Percentiles rank a stretch among this genome's conserved stretches.
Conservation (phyloP, 1,139 yeast species). For the Pichia sp. region DNA sequence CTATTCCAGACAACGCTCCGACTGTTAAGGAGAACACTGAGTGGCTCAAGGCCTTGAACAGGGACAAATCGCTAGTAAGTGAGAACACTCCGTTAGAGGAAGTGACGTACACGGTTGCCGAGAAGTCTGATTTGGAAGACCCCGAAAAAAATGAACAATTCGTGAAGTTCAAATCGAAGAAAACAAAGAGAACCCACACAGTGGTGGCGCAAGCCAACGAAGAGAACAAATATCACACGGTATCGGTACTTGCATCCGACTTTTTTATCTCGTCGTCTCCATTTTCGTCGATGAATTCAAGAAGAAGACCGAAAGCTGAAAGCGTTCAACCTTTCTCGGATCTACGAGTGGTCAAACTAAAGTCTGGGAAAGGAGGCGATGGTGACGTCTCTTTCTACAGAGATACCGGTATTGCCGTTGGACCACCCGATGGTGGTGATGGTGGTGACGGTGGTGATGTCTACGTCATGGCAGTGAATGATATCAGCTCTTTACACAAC, state of each 20-base stretch:
- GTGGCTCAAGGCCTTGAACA: constrained; percentile 36
- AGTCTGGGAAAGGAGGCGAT: constrained; percentile 83
- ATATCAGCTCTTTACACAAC: constrained; percentile 65
- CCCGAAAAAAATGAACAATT: constrained; percentile 20
- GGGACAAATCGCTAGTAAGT: neutral
- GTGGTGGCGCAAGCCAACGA: constrained; percentile 17
- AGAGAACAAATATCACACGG: constrained; percentile 27
- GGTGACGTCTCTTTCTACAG: constrained; percentile 83
- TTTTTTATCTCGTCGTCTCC: constrained; percentile 39
- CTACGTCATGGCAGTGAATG: constrained; percentile 74
- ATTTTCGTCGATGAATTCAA: constrained; percentile 33
- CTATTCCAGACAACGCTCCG: constrained; percentile 45
- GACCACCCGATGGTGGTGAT: constrained; percentile 98
- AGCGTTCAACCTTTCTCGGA: constrained; percentile 45
- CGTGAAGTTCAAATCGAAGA: constrained; percentile 15
- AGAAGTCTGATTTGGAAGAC: constrained; percentile 21
- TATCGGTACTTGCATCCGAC: constrained; percentile 36
- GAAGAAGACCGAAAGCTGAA: constrained; percentile 39
- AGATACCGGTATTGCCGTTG: constrained; percentile 77
- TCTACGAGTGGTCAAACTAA: constrained; percentile 56
- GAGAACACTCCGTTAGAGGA: constrained; percentile 11
- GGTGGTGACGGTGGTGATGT: constrained; percentile 93
- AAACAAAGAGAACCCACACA: constrained; percentile 15
- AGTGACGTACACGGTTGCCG: constrained; percentile 21
- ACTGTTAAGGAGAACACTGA: constrained; percentile 41